Evolutionary conservation across 805 yeast species (phyloP).

Genomic region (Wickerhamiella azymoides): DNA sequence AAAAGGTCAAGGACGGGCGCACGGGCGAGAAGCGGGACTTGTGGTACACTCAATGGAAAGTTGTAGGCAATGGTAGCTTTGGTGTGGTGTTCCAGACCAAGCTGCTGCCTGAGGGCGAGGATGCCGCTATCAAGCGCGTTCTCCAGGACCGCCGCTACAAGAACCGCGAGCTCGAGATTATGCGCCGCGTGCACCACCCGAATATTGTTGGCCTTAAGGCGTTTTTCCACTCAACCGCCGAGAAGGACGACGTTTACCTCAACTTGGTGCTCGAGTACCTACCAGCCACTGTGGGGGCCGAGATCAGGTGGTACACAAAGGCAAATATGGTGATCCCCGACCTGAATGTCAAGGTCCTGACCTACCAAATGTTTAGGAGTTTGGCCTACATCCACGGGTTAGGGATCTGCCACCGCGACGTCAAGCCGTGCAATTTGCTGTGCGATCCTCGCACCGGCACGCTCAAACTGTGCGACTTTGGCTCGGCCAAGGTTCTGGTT

Average conservation of each 20-base stretch:
- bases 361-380: constrained; percentile 66
- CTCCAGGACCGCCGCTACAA: constrained; percentile 89
- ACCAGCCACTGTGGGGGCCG: constrained; percentile 92
- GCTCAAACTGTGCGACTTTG: constrained; percentile 90
- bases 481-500: constrained; percentile 80
- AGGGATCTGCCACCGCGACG: constrained; percentile 79
- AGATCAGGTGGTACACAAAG: constrained; percentile 56
- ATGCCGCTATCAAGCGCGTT: constrained; percentile 92
- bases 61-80: constrained; percentile 98
- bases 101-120: constrained; percentile 55
- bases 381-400: constrained; percentile 59
- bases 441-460: constrained; percentile 77
- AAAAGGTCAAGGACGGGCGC: constrained; percentile 58
- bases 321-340: constrained; percentile 67
- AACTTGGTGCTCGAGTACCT: constrained; percentile 82
- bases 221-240: constrained; percentile 64
- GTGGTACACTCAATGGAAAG: constrained; percentile 67
- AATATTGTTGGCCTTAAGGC: constrained; percentile 81
- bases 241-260: constrained; percentile 70
- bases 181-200: constrained; percentile 77
- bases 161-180: constrained; percentile 91
- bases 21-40: constrained; percentile 49
- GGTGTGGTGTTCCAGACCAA: constrained; percentile 92
- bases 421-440: constrained; percentile 77
- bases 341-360: constrained; percentile 77